Conservation (phyloP, 306 rosid species). For the Canavalia ensiformis region DNA sequence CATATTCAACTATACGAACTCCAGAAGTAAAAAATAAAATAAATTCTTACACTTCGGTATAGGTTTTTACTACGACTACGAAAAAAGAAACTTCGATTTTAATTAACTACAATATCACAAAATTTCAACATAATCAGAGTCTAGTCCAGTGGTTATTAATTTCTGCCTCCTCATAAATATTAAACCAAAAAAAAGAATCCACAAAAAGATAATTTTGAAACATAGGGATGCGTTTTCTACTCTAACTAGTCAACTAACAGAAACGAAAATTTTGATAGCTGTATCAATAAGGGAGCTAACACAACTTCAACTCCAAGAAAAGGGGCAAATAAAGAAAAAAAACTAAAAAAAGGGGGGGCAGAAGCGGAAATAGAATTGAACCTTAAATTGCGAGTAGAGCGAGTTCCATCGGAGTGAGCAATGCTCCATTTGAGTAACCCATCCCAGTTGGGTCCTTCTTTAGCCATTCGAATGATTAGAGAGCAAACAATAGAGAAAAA, state of each 20-base stretch:
- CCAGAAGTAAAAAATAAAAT: neutral
- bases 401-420: slow-evolving; percentile 81
- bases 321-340: neutral
- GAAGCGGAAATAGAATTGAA: neutral
- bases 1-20: slow-evolving; percentile 24
- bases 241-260: neutral
- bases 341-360: neutral
- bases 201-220: neutral
- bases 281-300: neutral
- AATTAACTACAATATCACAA: neutral
- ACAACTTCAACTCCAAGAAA: neutral
- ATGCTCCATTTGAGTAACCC: slow-evolving; percentile 93
- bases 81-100: too few relatives aligned
- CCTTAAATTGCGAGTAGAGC: slow-evolving; percentile 73
- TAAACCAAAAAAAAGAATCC: neutral
- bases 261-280: neutral
- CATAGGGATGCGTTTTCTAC: neutral
- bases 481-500: neutral
- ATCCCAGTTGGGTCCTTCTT: slow-evolving; percentile 87
- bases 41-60: neutral
- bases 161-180: neutral
- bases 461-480: slow-evolving; percentile 60
- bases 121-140: neutral
- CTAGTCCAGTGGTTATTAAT: neutral
- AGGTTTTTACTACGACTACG: too few relatives aligned